Evolutionary conservation across 257 asterid genomes (phyloP).

Genomic region (Solanum paucissectum): DNA sequence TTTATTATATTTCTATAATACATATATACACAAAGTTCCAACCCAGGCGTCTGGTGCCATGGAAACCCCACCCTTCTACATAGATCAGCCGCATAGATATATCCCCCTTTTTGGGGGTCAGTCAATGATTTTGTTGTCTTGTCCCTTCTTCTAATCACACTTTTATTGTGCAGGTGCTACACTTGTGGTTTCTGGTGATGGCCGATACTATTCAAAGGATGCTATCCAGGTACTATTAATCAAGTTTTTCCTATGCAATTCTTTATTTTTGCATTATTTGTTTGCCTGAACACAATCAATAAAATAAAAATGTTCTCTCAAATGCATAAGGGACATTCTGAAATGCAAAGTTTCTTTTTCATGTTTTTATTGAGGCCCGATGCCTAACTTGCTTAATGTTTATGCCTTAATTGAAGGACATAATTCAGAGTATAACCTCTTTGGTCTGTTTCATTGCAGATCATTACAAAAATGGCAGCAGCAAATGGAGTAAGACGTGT

Average conservation of each 20-base stretch:
- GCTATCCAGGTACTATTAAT: conserved; percentile 62
- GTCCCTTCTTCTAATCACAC: background rate
- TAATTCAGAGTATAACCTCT: background rate
- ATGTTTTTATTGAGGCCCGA: background rate
- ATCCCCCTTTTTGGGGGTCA: background rate
- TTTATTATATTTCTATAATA: background rate
- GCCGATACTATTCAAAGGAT: conserved; percentile 90
- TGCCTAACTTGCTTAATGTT: background rate
- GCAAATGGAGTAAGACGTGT: conserved; percentile 91
- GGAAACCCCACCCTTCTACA: background rate
- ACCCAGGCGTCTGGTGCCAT: background rate
- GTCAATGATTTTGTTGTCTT: background rate
- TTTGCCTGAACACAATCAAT: background rate
- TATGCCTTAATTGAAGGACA: background rate
- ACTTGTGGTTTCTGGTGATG: conserved; percentile 98
- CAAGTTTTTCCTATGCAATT: background rate
- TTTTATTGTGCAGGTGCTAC: conserved; percentile 56
- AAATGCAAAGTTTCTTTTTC: background rate
- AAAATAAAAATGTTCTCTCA: background rate
- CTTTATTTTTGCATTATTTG: background rate
- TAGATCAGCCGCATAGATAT: background rate
- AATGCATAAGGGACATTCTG: background rate
- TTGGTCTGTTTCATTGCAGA: conserved; percentile 25
- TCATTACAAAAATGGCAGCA: conserved; percentile 92
- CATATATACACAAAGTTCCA: background rate